A percentile compares a stretch with the other conserved stretches of the same genome.
These are phyloP conservation scores for Myrica gale DNA, from an alignment of 306 rosid species.

Conservation along the genomic window DNA sequence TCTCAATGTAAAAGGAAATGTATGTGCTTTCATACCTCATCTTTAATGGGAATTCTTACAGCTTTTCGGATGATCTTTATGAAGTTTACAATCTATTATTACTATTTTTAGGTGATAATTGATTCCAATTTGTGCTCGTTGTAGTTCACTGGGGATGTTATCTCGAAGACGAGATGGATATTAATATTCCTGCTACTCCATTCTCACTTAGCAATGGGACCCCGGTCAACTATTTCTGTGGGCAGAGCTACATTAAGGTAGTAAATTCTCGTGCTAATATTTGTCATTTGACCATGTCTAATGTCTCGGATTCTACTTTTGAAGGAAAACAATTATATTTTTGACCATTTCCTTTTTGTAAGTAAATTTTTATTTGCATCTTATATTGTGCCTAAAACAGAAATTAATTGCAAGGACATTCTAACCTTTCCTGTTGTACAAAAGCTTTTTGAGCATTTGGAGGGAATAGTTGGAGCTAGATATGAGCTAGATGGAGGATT, in stretches of 20 bases:
- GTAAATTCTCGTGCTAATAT: not conserved
- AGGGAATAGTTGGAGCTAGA: conserved; percentile 19
- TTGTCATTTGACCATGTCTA: not conserved
- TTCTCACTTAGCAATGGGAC: not conserved
- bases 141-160: conserved; percentile 41
- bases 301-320: too few relatives aligned
- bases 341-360: too few relatives aligned
- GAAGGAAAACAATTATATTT: too few relatives aligned
- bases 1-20: conserved; percentile 34
- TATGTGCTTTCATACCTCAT: not conserved
- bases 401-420: not conserved
- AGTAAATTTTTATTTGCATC: not conserved
- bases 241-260: conserved; percentile 35
- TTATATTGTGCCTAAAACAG: not conserved
- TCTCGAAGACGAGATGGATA: conserved; percentile 1
- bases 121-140: conserved; percentile 5
- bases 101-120: not conserved
- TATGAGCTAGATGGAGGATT: conserved; percentile 10
- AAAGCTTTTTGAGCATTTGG: conserved; percentile 35
- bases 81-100: not conserved
- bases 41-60: not conserved
- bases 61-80: too few relatives aligned
- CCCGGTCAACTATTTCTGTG: conserved; percentile 8
- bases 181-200: conserved; percentile 4
- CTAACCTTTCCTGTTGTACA: not conserved